Conservation (phyloP, 2,329 filamentous ascomycete genomes). For the Septoria linicola region DNA sequence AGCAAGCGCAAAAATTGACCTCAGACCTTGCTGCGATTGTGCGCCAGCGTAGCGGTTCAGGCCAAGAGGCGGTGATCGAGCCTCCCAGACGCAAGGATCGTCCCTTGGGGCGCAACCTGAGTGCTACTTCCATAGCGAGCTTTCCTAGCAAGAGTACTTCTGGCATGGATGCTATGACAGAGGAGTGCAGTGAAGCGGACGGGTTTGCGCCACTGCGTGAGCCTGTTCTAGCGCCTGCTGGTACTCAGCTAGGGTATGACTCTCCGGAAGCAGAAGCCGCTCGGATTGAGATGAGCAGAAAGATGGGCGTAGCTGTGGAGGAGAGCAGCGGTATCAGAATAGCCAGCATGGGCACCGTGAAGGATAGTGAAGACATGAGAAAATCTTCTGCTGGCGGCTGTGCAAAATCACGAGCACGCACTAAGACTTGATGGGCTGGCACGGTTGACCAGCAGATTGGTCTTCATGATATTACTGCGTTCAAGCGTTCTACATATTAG, state of each 20-base stretch:
- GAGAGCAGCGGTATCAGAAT: slow-evolving; percentile 31
- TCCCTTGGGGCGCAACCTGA: slow-evolving; percentile 34
- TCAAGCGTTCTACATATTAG: slow-evolving; percentile 2
- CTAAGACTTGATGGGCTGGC: slow-evolving; percentile 9
- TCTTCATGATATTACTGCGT: slow-evolving; percentile 3
- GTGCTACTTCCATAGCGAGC: slow-evolving; percentile 26
- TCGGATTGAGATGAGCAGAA: slow-evolving; percentile 34
- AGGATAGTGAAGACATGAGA: slow-evolving; percentile 28
- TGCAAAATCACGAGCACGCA: slow-evolving; percentile 4
- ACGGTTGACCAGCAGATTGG: not conserved
- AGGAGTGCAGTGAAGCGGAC: slow-evolving; percentile 24
- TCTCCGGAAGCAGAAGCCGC: slow-evolving; percentile 35
- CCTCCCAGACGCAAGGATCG: slow-evolving; percentile 32
- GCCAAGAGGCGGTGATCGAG: slow-evolving; percentile 14
- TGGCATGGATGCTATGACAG: slow-evolving; percentile 14
- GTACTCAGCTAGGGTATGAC: slow-evolving; percentile 41
- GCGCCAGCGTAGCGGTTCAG: slow-evolving; percentile 19
- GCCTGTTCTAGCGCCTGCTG: slow-evolving; percentile 24
- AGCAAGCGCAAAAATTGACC: slow-evolving; percentile 23
- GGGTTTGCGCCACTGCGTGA: slow-evolving; percentile 23
- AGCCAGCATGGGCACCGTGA: slow-evolving; percentile 35
- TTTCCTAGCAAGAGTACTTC: slow-evolving; percentile 3
- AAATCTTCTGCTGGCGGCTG: slow-evolving; percentile 12
- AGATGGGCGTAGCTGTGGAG: slow-evolving; percentile 33
- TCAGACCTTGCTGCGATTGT: slow-evolving; percentile 30